Conservation (phyloP, 495 filamentous ascomycete species). For the Parathielavia hyrcaniae region DNA sequence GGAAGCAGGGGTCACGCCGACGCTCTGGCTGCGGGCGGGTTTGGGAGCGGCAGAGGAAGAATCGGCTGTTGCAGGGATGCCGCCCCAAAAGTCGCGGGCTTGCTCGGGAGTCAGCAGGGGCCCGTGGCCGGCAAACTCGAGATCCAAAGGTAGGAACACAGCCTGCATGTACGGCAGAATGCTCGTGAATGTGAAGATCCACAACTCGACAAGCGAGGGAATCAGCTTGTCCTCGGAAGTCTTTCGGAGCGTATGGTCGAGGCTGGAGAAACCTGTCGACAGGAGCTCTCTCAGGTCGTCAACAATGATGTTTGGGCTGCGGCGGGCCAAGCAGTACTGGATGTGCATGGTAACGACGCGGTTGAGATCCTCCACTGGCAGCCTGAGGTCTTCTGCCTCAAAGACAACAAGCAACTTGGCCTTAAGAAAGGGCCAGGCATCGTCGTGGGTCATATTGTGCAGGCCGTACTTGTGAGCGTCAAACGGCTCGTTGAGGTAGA, state of each 20-base stretch:
- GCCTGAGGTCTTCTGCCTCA: conserved; percentile 80
- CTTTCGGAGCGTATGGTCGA: conserved; percentile 74
- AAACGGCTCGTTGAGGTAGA: conserved; percentile 43
- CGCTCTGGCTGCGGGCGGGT: conserved; percentile 21
- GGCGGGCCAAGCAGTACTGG: conserved; percentile 66
- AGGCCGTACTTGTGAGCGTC: conserved; percentile 58
- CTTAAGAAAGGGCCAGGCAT: conserved; percentile 94
- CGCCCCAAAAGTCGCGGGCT: conserved; percentile 83
- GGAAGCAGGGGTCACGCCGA: conserved; percentile 35
- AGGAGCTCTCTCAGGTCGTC: conserved; percentile 77
- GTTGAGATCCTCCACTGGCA: conserved; percentile 93
- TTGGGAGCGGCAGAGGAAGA: conserved; percentile 5
- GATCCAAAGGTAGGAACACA: conserved; percentile 87
- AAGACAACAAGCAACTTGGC: conserved; percentile 86
- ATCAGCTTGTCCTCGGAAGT: conserved; percentile 78
- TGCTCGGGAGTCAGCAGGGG: conserved; percentile 67
- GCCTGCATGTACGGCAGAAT: conserved; percentile 94
- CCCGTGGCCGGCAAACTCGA: conserved; percentile 85
- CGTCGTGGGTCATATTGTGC: conserved; percentile 76
- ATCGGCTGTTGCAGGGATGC: conserved; percentile 37
- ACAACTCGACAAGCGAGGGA: conserved; percentile 82
- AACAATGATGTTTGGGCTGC: conserved; percentile 60
- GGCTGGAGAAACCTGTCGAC: conserved; percentile 69
- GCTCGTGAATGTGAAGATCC: conserved; percentile 83
- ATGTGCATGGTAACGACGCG: conserved; percentile 73